phyloP scores from a whole-genome alignment of 192 early-diverging fungal genomes.

The Glomus cerebriforme region DNA sequence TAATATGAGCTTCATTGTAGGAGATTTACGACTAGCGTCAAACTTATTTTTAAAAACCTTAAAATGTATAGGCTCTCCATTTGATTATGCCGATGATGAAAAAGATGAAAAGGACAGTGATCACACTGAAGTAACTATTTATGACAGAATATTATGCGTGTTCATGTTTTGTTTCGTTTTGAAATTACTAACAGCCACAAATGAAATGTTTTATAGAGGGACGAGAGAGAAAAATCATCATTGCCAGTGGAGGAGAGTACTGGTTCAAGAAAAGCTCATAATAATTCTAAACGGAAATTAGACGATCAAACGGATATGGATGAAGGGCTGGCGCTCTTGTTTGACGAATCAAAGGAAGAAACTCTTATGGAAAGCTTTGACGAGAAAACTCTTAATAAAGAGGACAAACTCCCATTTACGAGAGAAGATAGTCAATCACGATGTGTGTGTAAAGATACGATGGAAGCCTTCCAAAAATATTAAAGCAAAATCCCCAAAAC shows the following conservation, averaged over 20 bases:
- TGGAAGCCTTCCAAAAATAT: background rate
- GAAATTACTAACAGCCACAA: background rate
- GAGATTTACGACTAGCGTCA: conserved; percentile 6
- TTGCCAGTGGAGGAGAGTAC: background rate
- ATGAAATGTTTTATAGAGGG: conserved; percentile 2
- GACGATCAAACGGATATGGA: background rate
- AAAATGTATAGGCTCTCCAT: background rate
- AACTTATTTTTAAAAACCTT: conserved; percentile 11
- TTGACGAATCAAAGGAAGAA: conserved; percentile 1
- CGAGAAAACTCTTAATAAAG: background rate
- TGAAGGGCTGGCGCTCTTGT: background rate
- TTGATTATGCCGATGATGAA: background rate
- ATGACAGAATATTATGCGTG: conserved; percentile 1
- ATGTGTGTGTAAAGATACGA: background rate
- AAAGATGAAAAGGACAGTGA: conserved; percentile 10
- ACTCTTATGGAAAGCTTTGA: background rate
- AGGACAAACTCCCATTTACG: background rate
- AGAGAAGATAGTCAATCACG: conserved; percentile 2
- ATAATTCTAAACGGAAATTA: conserved; percentile 5
- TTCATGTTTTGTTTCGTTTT: background rate
- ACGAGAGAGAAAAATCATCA: background rate
- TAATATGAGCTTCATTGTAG: background rate
- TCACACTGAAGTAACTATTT: conserved; percentile 11
- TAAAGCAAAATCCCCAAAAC: background rate
- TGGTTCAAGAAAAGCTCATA: conserved; percentile 10